phyloP scores from a whole-genome alignment of 306 rosid genomes.

The Rosa lucieae region DNA sequence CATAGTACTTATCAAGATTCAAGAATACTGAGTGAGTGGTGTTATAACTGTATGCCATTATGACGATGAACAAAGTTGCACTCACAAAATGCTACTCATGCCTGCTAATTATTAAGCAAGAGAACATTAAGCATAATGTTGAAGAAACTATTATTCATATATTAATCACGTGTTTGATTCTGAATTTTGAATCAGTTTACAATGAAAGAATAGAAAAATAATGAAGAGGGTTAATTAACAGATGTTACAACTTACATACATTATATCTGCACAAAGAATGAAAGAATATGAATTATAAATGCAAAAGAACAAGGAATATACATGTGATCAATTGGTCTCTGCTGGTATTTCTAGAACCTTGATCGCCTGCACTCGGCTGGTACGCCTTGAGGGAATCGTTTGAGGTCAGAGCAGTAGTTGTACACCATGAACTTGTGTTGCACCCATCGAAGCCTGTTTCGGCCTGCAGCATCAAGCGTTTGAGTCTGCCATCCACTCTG shows the following conservation, averaged over 20 bases:
- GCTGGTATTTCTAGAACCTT: slow-evolving; percentile 12
- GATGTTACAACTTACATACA: background rate
- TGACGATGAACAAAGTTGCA: background rate
- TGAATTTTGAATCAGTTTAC: background rate
- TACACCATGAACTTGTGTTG: slow-evolving; percentile 51
- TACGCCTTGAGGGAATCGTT: slow-evolving; percentile 42
- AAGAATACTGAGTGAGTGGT: too few species aligned
- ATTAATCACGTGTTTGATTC: background rate
- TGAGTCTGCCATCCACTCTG: slow-evolving; percentile 28
- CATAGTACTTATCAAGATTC: too few species aligned
- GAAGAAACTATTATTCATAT: background rate
- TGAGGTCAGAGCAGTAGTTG: slow-evolving; percentile 44
- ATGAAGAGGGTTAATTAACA: background rate
- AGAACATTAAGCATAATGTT: background rate
- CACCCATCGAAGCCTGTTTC: slow-evolving; percentile 48
- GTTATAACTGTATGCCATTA: background rate
- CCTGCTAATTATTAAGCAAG: background rate
- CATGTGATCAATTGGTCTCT: background rate
- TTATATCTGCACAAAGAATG: background rate
- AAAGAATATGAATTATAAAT: background rate
- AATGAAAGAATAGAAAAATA: background rate
- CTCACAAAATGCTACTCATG: background rate
- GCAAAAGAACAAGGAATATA: background rate
- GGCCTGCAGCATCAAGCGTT: slow-evolving; percentile 35
- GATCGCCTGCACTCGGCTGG: slow-evolving; percentile 44